A percentile compares a stretch with the other conserved stretches of the same genome.
Conservation (phyloP, 441 rosid genomes). For the Erodium moschatum region DNA sequence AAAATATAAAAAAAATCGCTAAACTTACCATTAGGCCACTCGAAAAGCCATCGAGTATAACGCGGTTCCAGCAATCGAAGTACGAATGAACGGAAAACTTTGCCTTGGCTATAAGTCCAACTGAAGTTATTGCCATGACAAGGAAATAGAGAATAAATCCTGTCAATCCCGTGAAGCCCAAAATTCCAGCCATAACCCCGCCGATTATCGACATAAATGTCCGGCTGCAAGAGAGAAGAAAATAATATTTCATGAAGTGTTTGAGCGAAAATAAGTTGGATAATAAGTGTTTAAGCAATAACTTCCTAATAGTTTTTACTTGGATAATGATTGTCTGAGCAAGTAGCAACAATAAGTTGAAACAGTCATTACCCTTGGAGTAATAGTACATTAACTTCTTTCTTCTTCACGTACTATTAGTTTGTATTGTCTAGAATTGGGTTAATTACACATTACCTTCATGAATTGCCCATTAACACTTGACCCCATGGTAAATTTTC, state of each 20-base stretch:
- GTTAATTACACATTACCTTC: too few species aligned
- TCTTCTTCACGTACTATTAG: not conserved
- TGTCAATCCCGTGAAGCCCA: constrained; percentile 70
- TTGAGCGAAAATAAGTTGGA: too few species aligned
- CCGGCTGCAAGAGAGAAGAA: constrained; percentile 50
- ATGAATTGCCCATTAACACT: too few species aligned
- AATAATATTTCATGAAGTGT: not conserved
- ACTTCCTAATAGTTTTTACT: not conserved
- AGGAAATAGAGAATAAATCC: constrained; percentile 79
- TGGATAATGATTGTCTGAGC: not conserved
- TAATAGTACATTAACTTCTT: not conserved
- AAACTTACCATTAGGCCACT: constrained; percentile 85
- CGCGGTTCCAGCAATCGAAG: constrained; percentile 72
- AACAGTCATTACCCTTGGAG: not conserved
- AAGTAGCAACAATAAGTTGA: not conserved
- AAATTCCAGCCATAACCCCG: constrained; percentile 82
- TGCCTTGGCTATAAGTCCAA: constrained; percentile 74
- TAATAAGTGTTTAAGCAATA: too few species aligned
- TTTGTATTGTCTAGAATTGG: not conserved
- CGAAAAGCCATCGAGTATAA: constrained; percentile 66
- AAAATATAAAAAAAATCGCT: not conserved
- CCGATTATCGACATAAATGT: constrained; percentile 86
- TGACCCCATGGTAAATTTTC: too few species aligned
- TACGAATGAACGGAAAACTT: constrained; percentile 63
- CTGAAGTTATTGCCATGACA: constrained; percentile 70